Percentiles rank a stretch among this genome's conserved stretches.
Evolutionary conservation across 2,329 filamentous ascomycete genomes (phyloP).

Genomic region (Fusarium luffae): DNA sequence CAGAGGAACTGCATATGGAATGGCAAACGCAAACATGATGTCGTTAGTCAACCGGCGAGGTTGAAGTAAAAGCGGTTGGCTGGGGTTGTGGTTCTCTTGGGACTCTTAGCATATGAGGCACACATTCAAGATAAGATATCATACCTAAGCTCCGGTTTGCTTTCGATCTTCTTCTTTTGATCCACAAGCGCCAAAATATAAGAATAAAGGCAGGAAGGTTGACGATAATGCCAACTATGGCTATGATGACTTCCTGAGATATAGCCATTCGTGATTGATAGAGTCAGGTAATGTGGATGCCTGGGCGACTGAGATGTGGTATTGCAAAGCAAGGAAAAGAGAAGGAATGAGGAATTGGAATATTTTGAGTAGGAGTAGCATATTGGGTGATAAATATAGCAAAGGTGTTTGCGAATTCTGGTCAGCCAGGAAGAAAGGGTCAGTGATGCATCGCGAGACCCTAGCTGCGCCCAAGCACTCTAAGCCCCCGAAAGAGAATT

Average conservation of each 20-base stretch:
- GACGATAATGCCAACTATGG: not conserved
- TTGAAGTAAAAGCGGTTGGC: not conserved
- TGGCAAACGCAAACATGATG: rapidly evolving
- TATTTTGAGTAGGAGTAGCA: not conserved
- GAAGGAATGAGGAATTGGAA: too few relatives aligned
- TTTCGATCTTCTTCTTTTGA: not conserved
- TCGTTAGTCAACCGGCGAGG: not conserved
- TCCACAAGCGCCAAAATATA: not conserved
- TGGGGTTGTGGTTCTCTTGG: not conserved
- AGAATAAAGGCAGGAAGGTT: not conserved
- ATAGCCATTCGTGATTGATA: not conserved
- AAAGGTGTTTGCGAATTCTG: not conserved
- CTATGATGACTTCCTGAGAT: not conserved
- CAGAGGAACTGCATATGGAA: not conserved
- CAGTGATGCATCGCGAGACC: not conserved
- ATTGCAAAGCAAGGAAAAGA: not conserved
- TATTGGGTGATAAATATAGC: not conserved
- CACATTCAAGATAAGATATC: not conserved
- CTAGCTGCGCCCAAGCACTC: not conserved
- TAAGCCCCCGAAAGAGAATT: not conserved
- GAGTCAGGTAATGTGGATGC: too few relatives aligned
- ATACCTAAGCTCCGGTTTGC: not conserved
- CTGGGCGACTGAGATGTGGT: too few relatives aligned
- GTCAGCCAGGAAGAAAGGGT: not conserved
- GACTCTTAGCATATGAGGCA: not conserved